Conservation (phyloP, 225 moss, liverwort and hornwort genomes). For the Asterella californica region DNA sequence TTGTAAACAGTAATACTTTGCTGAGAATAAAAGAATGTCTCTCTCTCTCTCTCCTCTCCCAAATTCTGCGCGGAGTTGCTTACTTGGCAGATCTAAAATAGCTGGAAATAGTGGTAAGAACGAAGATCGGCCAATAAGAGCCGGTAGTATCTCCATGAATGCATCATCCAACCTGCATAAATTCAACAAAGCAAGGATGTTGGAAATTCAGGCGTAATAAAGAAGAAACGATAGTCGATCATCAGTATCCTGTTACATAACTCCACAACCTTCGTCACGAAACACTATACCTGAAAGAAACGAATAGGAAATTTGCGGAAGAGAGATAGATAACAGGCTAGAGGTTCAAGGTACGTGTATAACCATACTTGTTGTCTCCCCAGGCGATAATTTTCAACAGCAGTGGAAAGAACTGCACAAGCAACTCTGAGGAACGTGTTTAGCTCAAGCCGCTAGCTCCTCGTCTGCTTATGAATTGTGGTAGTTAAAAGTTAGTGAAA, state of each 20-base stretch:
- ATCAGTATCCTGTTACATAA: background rate
- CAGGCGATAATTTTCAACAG: conserved; percentile 89
- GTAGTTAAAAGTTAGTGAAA: background rate
- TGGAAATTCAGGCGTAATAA: background rate
- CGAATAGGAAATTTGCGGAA: background rate
- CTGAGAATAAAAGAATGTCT: background rate
- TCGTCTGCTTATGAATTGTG: background rate
- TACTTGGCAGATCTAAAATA: conserved; percentile 90
- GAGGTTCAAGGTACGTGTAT: background rate
- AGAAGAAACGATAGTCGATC: background rate
- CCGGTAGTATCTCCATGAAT: conserved; percentile 68
- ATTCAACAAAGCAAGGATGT: background rate
- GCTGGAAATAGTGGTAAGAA: conserved; percentile 89
- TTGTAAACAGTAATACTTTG: background rate
- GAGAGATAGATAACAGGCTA: background rate
- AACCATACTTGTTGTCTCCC: conserved; percentile 69
- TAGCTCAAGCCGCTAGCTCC: background rate
- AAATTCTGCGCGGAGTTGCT: conserved; percentile 17
- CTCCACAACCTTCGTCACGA: background rate
- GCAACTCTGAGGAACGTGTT: background rate
- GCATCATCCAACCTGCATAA: conserved; percentile 58
- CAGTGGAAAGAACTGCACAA: conserved; percentile 87
- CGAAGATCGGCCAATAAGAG: conserved; percentile 71
- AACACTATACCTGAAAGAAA: background rate
- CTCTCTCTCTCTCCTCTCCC: background rate